These are phyloP conservation scores for Plasmopara viticola DNA, from an alignment of 352 stramenopile genomes.

Conservation along the genomic window DNA sequence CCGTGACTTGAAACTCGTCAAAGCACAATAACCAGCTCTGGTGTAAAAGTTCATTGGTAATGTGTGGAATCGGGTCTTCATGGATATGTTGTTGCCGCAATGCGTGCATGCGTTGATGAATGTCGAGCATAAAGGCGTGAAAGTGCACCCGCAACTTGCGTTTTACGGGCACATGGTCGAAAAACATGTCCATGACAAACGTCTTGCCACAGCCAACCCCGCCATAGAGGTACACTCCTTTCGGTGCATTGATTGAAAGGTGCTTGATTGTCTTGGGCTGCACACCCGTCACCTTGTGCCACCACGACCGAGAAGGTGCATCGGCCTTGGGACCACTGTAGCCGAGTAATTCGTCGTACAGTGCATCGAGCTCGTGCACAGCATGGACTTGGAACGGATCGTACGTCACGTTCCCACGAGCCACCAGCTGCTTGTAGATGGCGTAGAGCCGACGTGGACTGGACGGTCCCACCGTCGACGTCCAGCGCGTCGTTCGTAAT, in stretches of 20 bases:
- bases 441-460: conserved; percentile 30
- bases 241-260: conserved; percentile 37
- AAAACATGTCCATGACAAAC: conserved; percentile 98
- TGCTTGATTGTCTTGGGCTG: conserved; percentile 6
- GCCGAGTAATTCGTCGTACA: conserved; percentile 46
- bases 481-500: conserved; percentile 2
- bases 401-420: conserved; percentile 53
- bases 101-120: conserved; percentile 93
- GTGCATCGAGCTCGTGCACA: conserved; percentile 53
- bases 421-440: conserved; percentile 57
- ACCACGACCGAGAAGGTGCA: conserved; percentile 34
- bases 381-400: conserved; percentile 62
- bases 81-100: conserved; percentile 84
- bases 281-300: conserved; percentile 43
- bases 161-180: conserved; percentile 61
- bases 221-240: conserved; percentile 95
- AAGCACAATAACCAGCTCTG: conserved; percentile 93
- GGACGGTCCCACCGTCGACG: conserved; percentile 16
- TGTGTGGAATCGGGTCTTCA: conserved; percentile 73
- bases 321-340: conserved; percentile 41
- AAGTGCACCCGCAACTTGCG: conserved; percentile 93
- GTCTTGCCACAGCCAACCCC: conserved; percentile 94
- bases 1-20: conserved; percentile 98
- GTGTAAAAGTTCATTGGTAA: conserved; percentile 82
- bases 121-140: conserved; percentile 96